Conservation (phyloP, 116 monocot genomes). For the Papilionanthe hybrid region DNA sequence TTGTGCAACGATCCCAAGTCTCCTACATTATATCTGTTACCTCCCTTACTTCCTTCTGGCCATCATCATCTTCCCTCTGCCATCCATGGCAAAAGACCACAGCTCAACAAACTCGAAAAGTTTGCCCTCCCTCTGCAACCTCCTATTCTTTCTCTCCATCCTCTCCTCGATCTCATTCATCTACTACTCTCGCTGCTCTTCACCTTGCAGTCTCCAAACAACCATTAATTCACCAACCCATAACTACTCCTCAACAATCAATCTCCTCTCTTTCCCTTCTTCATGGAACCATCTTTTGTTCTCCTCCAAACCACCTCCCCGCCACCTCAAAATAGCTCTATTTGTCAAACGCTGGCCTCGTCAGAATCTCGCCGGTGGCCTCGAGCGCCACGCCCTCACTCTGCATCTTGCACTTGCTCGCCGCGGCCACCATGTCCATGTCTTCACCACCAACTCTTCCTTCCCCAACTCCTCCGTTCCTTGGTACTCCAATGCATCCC, state of each 20-base stretch:
- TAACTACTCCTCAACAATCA: slow-evolving; percentile 15
- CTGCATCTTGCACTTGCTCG: slow-evolving; percentile 71
- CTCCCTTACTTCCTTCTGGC: background rate
- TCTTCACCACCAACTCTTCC: slow-evolving; percentile 50
- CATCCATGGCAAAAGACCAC: slow-evolving; percentile 19
- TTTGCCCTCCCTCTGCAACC: slow-evolving; percentile 23
- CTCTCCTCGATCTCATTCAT: slow-evolving; percentile 33
- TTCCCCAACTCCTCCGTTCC: slow-evolving; percentile 17
- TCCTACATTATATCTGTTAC: too few relatives aligned
- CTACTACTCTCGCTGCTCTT: slow-evolving; percentile 31
- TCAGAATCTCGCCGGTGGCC: slow-evolving; percentile 58
- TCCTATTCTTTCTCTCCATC: slow-evolving; percentile 28
- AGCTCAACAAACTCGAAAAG: background rate
- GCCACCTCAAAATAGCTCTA: slow-evolving; percentile 62
- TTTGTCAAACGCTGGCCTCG: slow-evolving; percentile 82
- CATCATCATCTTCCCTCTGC: background rate
- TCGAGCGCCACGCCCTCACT: slow-evolving; percentile 79
- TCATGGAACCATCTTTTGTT: slow-evolving; percentile 68
- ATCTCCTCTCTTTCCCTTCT: slow-evolving; percentile 53
- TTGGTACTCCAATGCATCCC: slow-evolving; percentile 2
- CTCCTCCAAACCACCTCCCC: slow-evolving; percentile 43
- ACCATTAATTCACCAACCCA: background rate
- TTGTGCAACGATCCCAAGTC: too few relatives aligned
- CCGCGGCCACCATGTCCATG: slow-evolving; percentile 70
- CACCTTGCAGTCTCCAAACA: slow-evolving; percentile 12